Evolutionary conservation across 345 rosid genomes (phyloP), one percentile per base, ranked within the genome.

Genomic region (Linum usitatissimum): DNA sequence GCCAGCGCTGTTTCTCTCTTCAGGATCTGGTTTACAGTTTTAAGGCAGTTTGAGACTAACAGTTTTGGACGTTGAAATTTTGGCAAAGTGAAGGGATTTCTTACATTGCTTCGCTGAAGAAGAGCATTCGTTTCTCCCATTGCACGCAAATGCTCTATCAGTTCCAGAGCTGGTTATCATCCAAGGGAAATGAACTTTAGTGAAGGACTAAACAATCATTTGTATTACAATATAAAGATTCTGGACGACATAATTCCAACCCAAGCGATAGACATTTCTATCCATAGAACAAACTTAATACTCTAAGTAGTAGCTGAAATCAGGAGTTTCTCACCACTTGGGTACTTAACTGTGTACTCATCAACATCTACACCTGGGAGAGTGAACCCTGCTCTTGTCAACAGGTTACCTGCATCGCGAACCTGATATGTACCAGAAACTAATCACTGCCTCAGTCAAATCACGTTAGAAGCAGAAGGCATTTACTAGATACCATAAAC

Each of bases 81-180:
- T 18, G 21, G 60, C 13, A 57, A 57, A 23, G 31, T 19, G 30
- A 60, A 31, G 8, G 1, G 38, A 9, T 54, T 56, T 62, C 80
- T 70, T 71, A 75, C 99, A 56, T 78, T 79, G 78, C 73, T 81
- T 66, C 97, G 86, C 69, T 87, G 83, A 67, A 87, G 76, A 80
- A 93, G 94, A 71, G 91, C 97, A 75, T 90, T 93, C 21, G 94
- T 93, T 78, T 93, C 99, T 17, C 99, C 99, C 99, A 93, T 90
- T 36, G 91, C 66, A 59, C 96, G 96, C 55, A 93, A 84, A 79
- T 93, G 97, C 71, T 93, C 96, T 63, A 93, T 90, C 73, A 93
- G 83, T 74, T 93, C 96, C 74, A 93, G 30, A 64, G 99, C 99
- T 93, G 72, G 45, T 23, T 6, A 31, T 63, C 30, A 53, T 39